phyloP scores from a whole-genome alignment of 345 rosid species.

The Rhizophora apiculata region DNA sequence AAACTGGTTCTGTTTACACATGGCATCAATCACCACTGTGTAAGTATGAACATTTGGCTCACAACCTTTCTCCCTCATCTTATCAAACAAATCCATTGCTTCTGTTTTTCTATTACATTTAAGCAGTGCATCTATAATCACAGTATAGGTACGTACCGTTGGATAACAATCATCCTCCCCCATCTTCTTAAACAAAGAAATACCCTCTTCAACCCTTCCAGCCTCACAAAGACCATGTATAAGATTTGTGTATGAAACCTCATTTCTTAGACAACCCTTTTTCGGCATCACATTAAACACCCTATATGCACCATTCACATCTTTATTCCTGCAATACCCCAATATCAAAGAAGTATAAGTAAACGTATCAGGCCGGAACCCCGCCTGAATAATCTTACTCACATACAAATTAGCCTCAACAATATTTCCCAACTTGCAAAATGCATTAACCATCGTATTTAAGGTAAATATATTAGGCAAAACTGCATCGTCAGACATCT shows the following conservation, averaged over 20 bases:
- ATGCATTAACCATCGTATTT: conserved; percentile 71
- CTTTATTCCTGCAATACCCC: conserved; percentile 69
- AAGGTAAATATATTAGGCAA: conserved; percentile 53
- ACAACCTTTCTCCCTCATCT: conserved; percentile 66
- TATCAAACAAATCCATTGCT: conserved; percentile 49
- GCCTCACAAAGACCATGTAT: conserved; percentile 79
- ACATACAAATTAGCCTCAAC: conserved; percentile 51
- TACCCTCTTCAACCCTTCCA: conserved; percentile 61
- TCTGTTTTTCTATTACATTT: conserved; percentile 48
- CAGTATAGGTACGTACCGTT: conserved; percentile 75
- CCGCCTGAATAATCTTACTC: conserved; percentile 58
- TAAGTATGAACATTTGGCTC: conserved; percentile 72
- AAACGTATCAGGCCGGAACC: conserved; percentile 58
- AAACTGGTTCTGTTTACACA: conserved; percentile 53
- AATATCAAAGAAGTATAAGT: conserved; percentile 74
- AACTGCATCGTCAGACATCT: conserved; percentile 49
- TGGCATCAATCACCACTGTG: conserved; percentile 62
- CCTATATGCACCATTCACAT: conserved; percentile 59
- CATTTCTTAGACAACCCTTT: conserved; percentile 67
- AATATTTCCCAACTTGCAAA: conserved; percentile 64
- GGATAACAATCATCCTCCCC: conserved; percentile 59
- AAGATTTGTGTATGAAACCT: conserved; percentile 69
- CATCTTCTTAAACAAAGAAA: conserved; percentile 59
- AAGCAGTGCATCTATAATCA: conserved; percentile 60
- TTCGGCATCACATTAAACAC: conserved; percentile 54